Conservation (phyloP, 371 early-diverging fungal species). For the Syncephalastrum monosporum region DNA sequence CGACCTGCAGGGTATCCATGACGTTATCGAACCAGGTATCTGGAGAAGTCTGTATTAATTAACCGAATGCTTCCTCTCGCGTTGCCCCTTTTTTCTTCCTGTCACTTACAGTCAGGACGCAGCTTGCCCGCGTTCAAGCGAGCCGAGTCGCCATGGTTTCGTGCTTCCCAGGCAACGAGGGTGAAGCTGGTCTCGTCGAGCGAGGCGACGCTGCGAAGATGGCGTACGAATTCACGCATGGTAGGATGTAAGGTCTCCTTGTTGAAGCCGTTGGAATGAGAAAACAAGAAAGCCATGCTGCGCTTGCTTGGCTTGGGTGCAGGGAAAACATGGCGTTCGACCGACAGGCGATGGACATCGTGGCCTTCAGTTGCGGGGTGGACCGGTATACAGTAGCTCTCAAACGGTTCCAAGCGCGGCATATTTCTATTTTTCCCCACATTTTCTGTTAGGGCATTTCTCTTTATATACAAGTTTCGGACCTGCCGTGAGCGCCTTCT, state of each 20-base stretch:
- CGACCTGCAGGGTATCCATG: conserved; percentile 36
- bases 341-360: conserved; percentile 24
- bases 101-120: too few relatives aligned
- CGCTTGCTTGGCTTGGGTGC: conserved; percentile 3
- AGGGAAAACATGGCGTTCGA: conserved; percentile 32
- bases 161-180: conserved; percentile 37
- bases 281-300: conserved; percentile 28
- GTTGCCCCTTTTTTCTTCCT: not conserved
- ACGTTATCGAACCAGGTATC: conserved; percentile 44
- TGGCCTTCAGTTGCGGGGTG: conserved; percentile 23
- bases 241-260: conserved; percentile 41
- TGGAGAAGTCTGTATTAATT: conserved; percentile 6
- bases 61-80: too few relatives aligned
- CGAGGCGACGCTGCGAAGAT: conserved; percentile 15
- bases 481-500: too few relatives aligned
- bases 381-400: conserved; percentile 21
- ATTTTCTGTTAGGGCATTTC: too few relatives aligned
- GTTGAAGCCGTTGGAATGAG: conserved; percentile 44
- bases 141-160: conserved; percentile 48
- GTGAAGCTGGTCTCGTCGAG: conserved; percentile 19
- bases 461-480: too few relatives aligned
- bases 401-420: conserved; percentile 14
- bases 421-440: conserved; percentile 2
- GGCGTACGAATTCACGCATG: conserved; percentile 21
- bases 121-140: conserved; percentile 28